Conservation (phyloP, 345 rosid genomes). For the Xanthoceras sorbifolium region DNA sequence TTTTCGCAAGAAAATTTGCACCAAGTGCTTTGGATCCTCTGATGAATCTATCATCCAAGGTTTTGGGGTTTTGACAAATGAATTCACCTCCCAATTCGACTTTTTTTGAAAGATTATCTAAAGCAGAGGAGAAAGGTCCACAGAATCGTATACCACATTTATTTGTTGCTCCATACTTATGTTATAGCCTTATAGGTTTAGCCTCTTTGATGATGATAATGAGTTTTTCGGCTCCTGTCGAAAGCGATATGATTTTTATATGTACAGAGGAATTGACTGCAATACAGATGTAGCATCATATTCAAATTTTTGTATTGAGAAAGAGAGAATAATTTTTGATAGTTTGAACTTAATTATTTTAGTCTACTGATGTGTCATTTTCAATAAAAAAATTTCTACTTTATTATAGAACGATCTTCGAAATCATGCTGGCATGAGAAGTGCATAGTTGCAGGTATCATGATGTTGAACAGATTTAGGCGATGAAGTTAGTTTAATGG, state of each 20-base stretch:
- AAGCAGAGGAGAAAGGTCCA: background rate
- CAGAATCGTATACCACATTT: background rate
- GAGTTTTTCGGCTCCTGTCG: background rate
- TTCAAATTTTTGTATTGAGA: constrained; percentile 1
- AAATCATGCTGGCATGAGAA: too few species aligned
- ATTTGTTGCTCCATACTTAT: constrained; percentile 12
- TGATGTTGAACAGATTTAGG: background rate
- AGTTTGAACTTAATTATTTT: background rate
- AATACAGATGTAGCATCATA: background rate
- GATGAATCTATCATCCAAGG: constrained; percentile 46
- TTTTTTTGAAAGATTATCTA: background rate
- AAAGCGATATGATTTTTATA: constrained; percentile 12
- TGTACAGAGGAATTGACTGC: constrained; percentile 26
- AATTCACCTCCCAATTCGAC: background rate
- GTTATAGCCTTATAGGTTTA: background rate
- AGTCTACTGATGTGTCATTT: background rate
- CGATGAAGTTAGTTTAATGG: too few species aligned
- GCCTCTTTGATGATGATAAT: background rate
- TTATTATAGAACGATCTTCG: too few species aligned
- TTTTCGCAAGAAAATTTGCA: constrained; percentile 82
- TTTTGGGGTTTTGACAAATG: constrained; percentile 38
- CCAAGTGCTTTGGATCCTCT: constrained; percentile 78
- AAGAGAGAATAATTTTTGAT: constrained; percentile 1
- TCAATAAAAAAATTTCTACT: too few species aligned
- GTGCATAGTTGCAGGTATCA: background rate